Evolutionary conservation across 495 filamentous ascomycete genomes (phyloP), one percentile per base, ranked within the genome.

Genomic region (Hyaloscypha bicolor): DNA sequence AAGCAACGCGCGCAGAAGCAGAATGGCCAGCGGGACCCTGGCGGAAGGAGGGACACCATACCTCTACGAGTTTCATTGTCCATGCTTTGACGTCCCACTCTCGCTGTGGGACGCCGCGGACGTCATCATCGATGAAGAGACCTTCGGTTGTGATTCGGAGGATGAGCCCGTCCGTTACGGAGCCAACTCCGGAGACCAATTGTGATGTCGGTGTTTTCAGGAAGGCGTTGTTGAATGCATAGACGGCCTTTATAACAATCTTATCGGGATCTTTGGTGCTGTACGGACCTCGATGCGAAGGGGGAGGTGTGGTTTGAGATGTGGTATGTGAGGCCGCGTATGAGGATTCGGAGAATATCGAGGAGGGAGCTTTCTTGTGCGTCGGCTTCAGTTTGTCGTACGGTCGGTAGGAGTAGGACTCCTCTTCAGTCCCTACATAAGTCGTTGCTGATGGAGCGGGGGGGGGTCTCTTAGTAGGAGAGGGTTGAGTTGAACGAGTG

Each of bases 31-130:
- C 74, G 68, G 77, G 76, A 72, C 62, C 73, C 64, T 79, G 74
- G 29, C 76, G 79, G 48, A 75, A 71, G 37, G 64, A 62, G 35
- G 90, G 88, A 71, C 90, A 93, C 87, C 92, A 94, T 76, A 97
- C 89, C 82, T 99, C 95, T 70, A 95, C 87, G 31, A 88, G 81
- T 77, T 94, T 97, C 79, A 99, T 85, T 14, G 92, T 96, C 95
- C 95, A 97, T 21, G 94, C 94, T 75, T 97, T 97, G 76, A 97
- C 86, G 75, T 99, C 95, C 96, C 96, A 99, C 79, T 98, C 96
- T 58, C 95, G 86, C 75, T 97, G 93, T 22, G 90, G 87, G 3
- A 96, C 90, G 51, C 88, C 88, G 21, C 93, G 87, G 45, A 97
- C 81, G 71, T 97, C 95, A 75, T 98, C 96, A 74, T 99, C 95